phyloP scores from a whole-genome alignment of 2,329 filamentous ascomycete genomes.

The Aspergillus fijiensis region DNA sequence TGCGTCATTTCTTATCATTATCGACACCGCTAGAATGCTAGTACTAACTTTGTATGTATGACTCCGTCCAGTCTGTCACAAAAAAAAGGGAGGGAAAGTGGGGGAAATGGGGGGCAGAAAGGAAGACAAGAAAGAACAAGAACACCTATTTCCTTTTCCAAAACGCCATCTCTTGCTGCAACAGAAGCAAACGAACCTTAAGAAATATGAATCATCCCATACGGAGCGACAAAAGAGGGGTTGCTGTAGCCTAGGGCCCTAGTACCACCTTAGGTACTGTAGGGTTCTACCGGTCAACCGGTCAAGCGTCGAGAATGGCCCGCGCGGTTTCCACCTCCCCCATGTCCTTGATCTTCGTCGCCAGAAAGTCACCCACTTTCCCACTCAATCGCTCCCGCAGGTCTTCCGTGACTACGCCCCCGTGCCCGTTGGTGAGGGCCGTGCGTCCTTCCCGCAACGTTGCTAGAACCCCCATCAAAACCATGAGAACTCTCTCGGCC shows the following conservation, averaged over 20 bases:
- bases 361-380: conserved; percentile 46
- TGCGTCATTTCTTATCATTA: neutral
- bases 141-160: neutral
- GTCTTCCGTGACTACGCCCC: conserved; percentile 37
- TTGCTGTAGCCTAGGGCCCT: neutral
- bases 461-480: conserved; percentile 57
- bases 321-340: conserved; percentile 43
- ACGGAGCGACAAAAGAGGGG: neutral
- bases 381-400: conserved; percentile 37
- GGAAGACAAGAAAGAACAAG: neutral
- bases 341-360: conserved; percentile 41
- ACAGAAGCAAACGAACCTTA: neutral
- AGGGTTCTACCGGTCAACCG: too few relatives aligned
- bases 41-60: neutral
- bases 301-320: conserved; percentile 36
- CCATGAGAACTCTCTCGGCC: conserved; percentile 59
- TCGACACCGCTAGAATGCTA: neutral
- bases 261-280: neutral
- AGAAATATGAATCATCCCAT: neutral
- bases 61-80: too few relatives aligned
- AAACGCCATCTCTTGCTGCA: neutral
- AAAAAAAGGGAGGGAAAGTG: too few relatives aligned
- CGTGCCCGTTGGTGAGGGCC: conserved; percentile 42
- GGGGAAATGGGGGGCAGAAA: neutral
- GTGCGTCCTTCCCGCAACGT: conserved; percentile 51